phyloP scores from a whole-genome alignment of 2,329 filamentous ascomycete genomes.

The Trichophyton mentagrophytes region DNA sequence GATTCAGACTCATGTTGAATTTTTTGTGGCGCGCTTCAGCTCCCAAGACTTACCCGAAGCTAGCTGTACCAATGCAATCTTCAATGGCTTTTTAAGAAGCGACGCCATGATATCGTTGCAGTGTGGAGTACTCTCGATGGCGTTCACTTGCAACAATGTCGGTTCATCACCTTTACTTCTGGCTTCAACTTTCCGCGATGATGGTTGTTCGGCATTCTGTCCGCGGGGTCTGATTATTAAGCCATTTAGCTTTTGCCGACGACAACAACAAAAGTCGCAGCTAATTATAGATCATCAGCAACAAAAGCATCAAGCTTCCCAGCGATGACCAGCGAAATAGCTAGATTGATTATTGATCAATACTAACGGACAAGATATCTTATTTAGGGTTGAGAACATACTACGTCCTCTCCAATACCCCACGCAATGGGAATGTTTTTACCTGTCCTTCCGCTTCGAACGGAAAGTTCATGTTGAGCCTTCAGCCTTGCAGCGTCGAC shows the following conservation, averaged over 20 bases:
- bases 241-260: not conserved
- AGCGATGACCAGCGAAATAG: not conserved
- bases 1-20: not conserved
- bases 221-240: not conserved
- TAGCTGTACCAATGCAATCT: constrained; percentile 70
- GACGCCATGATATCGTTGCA: constrained; percentile 31
- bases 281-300: not conserved
- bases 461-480: not conserved
- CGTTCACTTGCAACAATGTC: not conserved
- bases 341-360: too few relatives aligned
- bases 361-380: not conserved
- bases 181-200: not conserved
- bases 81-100: constrained; percentile 62
- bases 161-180: not conserved
- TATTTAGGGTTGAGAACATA: not conserved
- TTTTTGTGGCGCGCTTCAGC: not conserved
- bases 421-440: not conserved
- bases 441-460: not conserved
- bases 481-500: not conserved
- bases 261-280: not conserved
- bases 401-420: too few relatives aligned
- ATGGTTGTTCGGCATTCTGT: not conserved
- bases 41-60: constrained; percentile 45
- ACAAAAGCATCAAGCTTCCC: not conserved
- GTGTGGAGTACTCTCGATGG: not conserved